Evolutionary conservation across 805 yeast genomes (phyloP), one percentile per base, ranked within the genome.

Genomic region (Sporopachydermia lactativora): DNA sequence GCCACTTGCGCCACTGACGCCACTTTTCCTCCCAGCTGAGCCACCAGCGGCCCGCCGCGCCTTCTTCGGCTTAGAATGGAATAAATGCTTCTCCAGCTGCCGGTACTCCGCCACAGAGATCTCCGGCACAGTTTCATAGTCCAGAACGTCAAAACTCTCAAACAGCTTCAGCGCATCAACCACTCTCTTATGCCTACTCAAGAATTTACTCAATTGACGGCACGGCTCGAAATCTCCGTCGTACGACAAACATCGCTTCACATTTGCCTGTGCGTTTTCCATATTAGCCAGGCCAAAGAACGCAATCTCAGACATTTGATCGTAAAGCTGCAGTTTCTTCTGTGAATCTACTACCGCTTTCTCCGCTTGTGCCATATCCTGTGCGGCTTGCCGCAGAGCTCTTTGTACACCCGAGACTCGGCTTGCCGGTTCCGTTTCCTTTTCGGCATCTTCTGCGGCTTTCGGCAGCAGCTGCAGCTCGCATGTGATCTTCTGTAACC

Each of bases 161-260:
- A 18, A 6, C 5, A n/a, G 8, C 44, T 50, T 53, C 39, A 50
- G 48, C 5, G 60, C 49, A 46, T 59, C 43, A 61, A 57, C 35
- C 66, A 60, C 42, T 54, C 62, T 45, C 36, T 52, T 37, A 24
- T 50, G 53, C 45, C 50, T 42, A 39, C 19, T 37, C 34, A 53
- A 58, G 44, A 75, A 59, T 43, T 68, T 71, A 19, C 71, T 63
- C 42, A 61, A 61, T n/a, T 75, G 55, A 48, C 76, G 73, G 56
- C 95, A 85, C 2, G 58, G 60, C 18, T 60, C 60, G 47, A 68
- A 70, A 46, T 84, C 96, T 57, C 84, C 81, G 56, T 89, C 89
- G 36, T 74, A 68, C 41, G 81, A 75, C 39, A 89, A 61, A 54
- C 96, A 86, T 46, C 71, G 75, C 48, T 78, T 71, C 17, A 78